Conservation (phyloP, 345 rosid genomes). For the Dovyalis caffra region DNA sequence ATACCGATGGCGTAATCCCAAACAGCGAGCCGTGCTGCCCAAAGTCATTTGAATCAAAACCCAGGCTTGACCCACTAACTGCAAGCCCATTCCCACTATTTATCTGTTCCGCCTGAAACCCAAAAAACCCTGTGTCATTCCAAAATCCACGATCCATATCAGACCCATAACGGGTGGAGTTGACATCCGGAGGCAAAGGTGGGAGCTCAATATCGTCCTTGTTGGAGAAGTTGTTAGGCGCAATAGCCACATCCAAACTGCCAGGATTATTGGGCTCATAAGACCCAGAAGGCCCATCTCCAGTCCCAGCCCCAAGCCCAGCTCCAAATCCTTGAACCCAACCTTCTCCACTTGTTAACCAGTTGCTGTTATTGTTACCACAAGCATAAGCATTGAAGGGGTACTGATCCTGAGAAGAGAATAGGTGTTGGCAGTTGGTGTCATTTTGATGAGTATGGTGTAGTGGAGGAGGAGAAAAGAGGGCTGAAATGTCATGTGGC, state of each 20-base stretch:
- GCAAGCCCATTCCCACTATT: slow-evolving; percentile 10
- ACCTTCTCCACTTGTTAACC: background rate
- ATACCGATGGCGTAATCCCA: slow-evolving; percentile 27
- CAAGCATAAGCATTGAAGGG: background rate
- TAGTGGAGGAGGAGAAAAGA: slow-evolving; percentile 31
- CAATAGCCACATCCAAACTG: slow-evolving; percentile 18
- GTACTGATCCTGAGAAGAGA: background rate
- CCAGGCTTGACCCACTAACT: slow-evolving; percentile 21
- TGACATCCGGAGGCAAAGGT: slow-evolving; percentile 76
- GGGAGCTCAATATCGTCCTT: slow-evolving; percentile 60
- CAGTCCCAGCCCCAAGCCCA: background rate
- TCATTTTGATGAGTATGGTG: slow-evolving; percentile 14
- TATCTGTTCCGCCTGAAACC: slow-evolving; percentile 22
- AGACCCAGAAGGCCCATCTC: slow-evolving; percentile 8
- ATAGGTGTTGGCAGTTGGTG: slow-evolving; percentile 5
- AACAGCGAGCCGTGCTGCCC: slow-evolving; percentile 32
- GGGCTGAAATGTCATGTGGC: slow-evolving; percentile 45
- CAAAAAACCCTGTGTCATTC: slow-evolving; percentile 35
- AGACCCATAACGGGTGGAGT: slow-evolving; percentile 39
- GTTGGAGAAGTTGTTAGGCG: slow-evolving; percentile 5
- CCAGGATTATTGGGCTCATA: slow-evolving; percentile 36
- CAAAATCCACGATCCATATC: slow-evolving; percentile 35
- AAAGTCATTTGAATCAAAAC: slow-evolving; percentile 29
- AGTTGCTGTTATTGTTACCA: background rate
- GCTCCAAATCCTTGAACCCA: slow-evolving; percentile 1